These are phyloP conservation scores for Globisporangium solare DNA, from an alignment of 352 stramenopile genomes.

Conservation along the genomic window DNA sequence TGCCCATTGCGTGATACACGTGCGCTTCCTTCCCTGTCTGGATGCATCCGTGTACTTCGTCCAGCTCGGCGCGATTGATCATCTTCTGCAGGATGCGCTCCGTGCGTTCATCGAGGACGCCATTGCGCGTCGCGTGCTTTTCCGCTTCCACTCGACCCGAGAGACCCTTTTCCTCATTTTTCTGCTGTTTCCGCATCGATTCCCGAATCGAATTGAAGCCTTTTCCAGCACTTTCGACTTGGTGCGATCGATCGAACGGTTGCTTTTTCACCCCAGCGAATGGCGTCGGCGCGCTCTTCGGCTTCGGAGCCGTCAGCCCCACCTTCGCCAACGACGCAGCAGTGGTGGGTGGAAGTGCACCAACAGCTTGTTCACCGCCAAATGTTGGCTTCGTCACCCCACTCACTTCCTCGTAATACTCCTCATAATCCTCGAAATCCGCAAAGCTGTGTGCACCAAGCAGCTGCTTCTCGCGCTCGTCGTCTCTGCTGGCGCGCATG, in stretches of 20 bases:
- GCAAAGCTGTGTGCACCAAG: slow-evolving; percentile 39
- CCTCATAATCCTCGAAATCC: slow-evolving; percentile 12
- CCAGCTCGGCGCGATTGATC: slow-evolving; percentile 61
- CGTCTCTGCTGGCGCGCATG: slow-evolving; percentile 15
- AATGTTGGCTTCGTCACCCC: slow-evolving; percentile 1
- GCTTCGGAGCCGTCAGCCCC: slow-evolving; percentile 4
- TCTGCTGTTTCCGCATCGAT: slow-evolving; percentile 42
- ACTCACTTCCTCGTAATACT: slow-evolving; percentile 9
- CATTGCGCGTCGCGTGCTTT: slow-evolving; percentile 56
- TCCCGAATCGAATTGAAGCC: slow-evolving; percentile 58
- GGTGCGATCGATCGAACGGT: slow-evolving; percentile 28
- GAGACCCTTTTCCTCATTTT: slow-evolving; percentile 58
- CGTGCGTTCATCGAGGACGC: slow-evolving; percentile 74
- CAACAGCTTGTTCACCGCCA: not conserved
- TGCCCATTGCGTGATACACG: slow-evolving; percentile 70
- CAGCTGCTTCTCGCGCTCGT: slow-evolving; percentile 29
- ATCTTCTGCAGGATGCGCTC: slow-evolving; percentile 69
- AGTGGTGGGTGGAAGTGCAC: not conserved
- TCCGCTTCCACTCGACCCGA: slow-evolving; percentile 43
- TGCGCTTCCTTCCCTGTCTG: slow-evolving; percentile 82
- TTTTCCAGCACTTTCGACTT: slow-evolving; percentile 22
- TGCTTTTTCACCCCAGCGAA: slow-evolving; percentile 24
- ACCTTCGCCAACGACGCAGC: not conserved
- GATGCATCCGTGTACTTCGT: slow-evolving; percentile 70
- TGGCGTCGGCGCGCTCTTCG: slow-evolving; percentile 11